Percentiles rank a stretch among this genome's conserved stretches.
phyloP scores from a whole-genome alignment of 116 monocot species.

The Cymodocea nodosa region DNA sequence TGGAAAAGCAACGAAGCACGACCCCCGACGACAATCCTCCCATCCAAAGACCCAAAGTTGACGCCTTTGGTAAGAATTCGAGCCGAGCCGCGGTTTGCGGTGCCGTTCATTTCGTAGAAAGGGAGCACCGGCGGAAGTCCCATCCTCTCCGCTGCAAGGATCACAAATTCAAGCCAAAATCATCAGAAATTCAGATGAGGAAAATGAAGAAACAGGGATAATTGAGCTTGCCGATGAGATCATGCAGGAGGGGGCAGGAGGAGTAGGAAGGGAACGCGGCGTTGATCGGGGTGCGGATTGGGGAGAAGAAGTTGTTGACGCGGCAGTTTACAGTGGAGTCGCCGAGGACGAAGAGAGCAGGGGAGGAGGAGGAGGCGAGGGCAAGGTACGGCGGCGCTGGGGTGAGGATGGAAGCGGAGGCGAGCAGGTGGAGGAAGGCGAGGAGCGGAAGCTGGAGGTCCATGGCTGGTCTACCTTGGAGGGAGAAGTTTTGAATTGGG shows the following conservation, averaged over 20 bases:
- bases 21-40: conserved; percentile 17
- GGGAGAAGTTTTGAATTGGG: too few species aligned
- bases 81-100: background rate
- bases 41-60: conserved; percentile 41
- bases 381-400: too few species aligned
- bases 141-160: conserved; percentile 34
- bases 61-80: conserved; percentile 9
- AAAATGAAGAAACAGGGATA: background rate
- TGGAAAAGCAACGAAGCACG: conserved; percentile 8
- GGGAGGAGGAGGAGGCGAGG: background rate
- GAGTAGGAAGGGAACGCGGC: background rate
- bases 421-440: too few species aligned
- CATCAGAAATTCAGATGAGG: background rate
- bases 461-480: too few species aligned
- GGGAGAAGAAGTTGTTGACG: conserved; percentile 22
- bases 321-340: conserved; percentile 41
- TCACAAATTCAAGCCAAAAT: background rate
- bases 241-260: conserved; percentile 20
- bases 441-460: too few species aligned
- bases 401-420: too few species aligned
- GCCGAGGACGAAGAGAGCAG: conserved; percentile 38
- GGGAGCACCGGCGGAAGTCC: conserved; percentile 19
- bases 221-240: conserved; percentile 16
- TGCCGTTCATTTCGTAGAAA: conserved; percentile 13
- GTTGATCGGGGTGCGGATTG: conserved; percentile 6